A percentile compares a stretch with the other conserved stretches of the same genome.
These are phyloP conservation scores for Globisporangium paddicum DNA, from an alignment of 352 stramenopile species.

Conservation along the genomic window DNA sequence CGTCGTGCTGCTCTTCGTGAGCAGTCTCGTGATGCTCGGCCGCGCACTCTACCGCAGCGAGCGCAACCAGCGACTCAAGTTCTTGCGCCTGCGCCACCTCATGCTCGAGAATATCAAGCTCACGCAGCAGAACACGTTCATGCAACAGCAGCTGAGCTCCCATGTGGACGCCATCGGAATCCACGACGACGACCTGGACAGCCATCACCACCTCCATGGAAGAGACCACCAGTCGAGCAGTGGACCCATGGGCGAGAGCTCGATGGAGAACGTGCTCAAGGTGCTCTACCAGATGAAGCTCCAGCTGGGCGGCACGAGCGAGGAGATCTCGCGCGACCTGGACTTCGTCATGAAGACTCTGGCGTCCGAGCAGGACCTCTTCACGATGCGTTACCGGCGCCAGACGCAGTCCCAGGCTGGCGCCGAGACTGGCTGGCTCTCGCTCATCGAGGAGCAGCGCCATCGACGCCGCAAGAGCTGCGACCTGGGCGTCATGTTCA, in stretches of 20 bases:
- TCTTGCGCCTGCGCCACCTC: slow-evolving; percentile 47
- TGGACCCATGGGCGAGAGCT: slow-evolving; percentile 44
- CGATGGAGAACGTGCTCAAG: slow-evolving; percentile 71
- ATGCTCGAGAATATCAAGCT: slow-evolving; percentile 65
- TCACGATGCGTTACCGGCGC: slow-evolving; percentile 19
- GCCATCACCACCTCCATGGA: background rate
- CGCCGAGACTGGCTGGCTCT: slow-evolving; percentile 36
- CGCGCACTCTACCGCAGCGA: slow-evolving; percentile 39
- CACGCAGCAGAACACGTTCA: slow-evolving; percentile 49
- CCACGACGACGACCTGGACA: slow-evolving; percentile 14
- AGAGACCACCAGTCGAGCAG: slow-evolving; percentile 2
- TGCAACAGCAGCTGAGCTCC: slow-evolving; percentile 62
- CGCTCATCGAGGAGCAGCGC: slow-evolving; percentile 46
- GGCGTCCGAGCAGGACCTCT: slow-evolving; percentile 59
- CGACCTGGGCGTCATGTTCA: slow-evolving; percentile 14
- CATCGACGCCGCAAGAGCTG: slow-evolving; percentile 35
- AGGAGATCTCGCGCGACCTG: slow-evolving; percentile 38
- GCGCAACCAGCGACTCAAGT: slow-evolving; percentile 34
- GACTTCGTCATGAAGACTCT: slow-evolving; percentile 71
- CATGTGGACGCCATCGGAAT: slow-evolving; percentile 55
- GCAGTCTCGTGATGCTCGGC: slow-evolving; percentile 32
- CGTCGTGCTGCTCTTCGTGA: slow-evolving; percentile 36
- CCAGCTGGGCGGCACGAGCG: slow-evolving; percentile 23
- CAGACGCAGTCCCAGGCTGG: slow-evolving; percentile 15
- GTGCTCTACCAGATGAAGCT: slow-evolving; percentile 45